Evolutionary conservation across 225 moss, liverwort and hornwort genomes (phyloP).

Genomic region (Marchantia paleacea): DNA sequence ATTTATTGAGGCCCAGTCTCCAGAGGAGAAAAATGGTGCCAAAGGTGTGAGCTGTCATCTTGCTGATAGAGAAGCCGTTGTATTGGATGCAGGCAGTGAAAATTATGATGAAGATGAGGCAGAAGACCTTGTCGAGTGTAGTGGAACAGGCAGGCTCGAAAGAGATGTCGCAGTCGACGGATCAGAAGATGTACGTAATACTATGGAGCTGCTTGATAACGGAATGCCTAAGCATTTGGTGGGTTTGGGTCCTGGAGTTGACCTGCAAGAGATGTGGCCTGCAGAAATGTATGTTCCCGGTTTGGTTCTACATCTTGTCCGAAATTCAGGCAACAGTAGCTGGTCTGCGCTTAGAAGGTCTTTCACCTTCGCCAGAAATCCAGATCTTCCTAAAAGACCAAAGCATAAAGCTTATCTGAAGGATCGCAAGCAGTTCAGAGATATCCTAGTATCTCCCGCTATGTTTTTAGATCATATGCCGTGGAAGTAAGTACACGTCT

Average conservation of each 20-base stretch:
- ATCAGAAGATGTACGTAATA: slow-evolving; percentile 17
- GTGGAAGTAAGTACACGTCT: slow-evolving; percentile 65
- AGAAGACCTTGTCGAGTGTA: slow-evolving; percentile 39
- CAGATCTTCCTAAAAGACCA: slow-evolving; percentile 9
- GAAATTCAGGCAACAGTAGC: slow-evolving; percentile 39
- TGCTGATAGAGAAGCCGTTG: slow-evolving; percentile 49
- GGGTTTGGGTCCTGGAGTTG: slow-evolving; percentile 27
- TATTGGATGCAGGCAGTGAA: slow-evolving; percentile 57
- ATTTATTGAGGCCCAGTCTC: slow-evolving; percentile 17
- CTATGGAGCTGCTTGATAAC: slow-evolving; percentile 57
- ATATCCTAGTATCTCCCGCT: slow-evolving; percentile 70
- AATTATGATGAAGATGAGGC: slow-evolving; percentile 37
- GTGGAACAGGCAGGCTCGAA: slow-evolving; percentile 31
- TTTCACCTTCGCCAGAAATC: slow-evolving; percentile 18
- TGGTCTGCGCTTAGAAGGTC: slow-evolving; percentile 36
- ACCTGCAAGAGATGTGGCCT: slow-evolving; percentile 63
- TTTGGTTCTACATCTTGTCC: slow-evolving; percentile 63
- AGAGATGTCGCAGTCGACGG: slow-evolving; percentile 8
- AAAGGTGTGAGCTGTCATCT: slow-evolving; percentile 20
- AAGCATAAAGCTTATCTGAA: slow-evolving; percentile 52
- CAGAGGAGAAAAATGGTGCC: background rate
- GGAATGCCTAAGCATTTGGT: slow-evolving; percentile 49
- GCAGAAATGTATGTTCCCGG: slow-evolving; percentile 91
- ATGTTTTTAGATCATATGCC: slow-evolving; percentile 99
- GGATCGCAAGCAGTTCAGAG: slow-evolving; percentile 60